Evolutionary conservation across 164 flowering plant genomes (phyloP).

Genomic region (Santalum album): DNA sequence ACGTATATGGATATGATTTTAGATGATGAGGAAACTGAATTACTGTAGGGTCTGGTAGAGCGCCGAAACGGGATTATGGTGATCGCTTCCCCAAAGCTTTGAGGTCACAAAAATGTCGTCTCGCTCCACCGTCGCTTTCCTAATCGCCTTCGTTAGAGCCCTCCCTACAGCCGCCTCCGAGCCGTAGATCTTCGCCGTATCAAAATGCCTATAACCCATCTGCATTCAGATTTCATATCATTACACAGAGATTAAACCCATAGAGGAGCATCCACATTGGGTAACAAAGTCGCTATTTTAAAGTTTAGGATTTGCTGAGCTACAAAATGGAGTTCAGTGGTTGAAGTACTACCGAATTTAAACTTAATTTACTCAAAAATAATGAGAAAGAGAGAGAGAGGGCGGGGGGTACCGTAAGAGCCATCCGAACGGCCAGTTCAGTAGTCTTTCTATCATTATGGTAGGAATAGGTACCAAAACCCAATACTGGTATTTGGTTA

Average conservation of each 20-base stretch:
- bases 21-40: too few species aligned
- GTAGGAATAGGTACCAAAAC: constrained; percentile 50
- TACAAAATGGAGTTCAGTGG: too few species aligned
- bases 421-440: constrained; percentile 37
- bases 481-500: constrained; percentile 43
- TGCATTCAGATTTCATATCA: constrained; percentile 13
- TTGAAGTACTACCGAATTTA: too few species aligned
- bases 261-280: too few species aligned
- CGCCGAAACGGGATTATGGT: constrained; percentile 66
- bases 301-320: too few species aligned
- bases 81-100: constrained; percentile 72
- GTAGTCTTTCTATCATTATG: constrained; percentile 30
- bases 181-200: constrained; percentile 70
- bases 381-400: background rate
- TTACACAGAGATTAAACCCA: background rate
- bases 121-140: constrained; percentile 27
- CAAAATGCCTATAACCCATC: constrained; percentile 79
- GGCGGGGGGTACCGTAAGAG: constrained; percentile 42
- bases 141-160: constrained; percentile 39
- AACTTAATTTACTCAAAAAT: too few species aligned
- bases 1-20: too few species aligned
- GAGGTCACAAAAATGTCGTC: constrained; percentile 61
- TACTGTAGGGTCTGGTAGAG: constrained; percentile 49
- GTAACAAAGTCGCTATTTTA: too few species aligned
- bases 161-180: constrained; percentile 67